Evolutionary conservation across 306 rosid genomes (phyloP), one percentile per base, ranked within the genome.

Genomic region (Geum urbanum): DNA sequence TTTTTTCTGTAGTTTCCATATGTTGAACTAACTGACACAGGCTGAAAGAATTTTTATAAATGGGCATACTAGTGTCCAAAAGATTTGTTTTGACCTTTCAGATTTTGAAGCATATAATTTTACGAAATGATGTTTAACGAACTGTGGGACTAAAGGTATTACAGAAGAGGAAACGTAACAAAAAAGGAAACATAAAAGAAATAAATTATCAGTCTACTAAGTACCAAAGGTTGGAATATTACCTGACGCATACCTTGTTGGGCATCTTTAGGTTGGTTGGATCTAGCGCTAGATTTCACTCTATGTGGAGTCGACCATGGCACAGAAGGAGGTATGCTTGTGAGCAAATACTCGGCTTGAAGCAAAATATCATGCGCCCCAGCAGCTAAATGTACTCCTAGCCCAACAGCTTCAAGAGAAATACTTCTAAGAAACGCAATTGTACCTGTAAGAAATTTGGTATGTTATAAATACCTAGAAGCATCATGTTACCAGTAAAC

Each of bases 301-400:
- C 78, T 86, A 76, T 85, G 78, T 49, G 74, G 78, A 64, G 73
- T 76, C 39, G 84, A 77, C 74, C 66, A 43, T 41, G 79, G 72
- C 59, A 68, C 86, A 13, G 90, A 77, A 72, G 95, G 80, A 72
- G 96, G 87, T 74, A 63, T 51, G 79, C 92, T 87, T 72, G 96
- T 78, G 16, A 88, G 79, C 67, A 80, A 81, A 81, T 78, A 85
- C 75, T 94, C 99, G 5, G 96, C 96, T 82, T 85, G 96, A 37
- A 85, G 84, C 67, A 94, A 76, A 83, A 94, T 81, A 72, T 94
- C 97, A 64, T 91, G 88, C 72, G 96, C 90, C 53, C 97, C 97
- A 54, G 97, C 97, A 37, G 99, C 99, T 79, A 94, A 82, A 89
- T 94, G 99, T 66, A 94, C 99, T 74, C 96, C 99, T 19, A 94